A percentile compares a stretch with the other conserved stretches of the same genome.
phyloP scores from a whole-genome alignment of 306 rosid genomes.

The Prunus campanulata region DNA sequence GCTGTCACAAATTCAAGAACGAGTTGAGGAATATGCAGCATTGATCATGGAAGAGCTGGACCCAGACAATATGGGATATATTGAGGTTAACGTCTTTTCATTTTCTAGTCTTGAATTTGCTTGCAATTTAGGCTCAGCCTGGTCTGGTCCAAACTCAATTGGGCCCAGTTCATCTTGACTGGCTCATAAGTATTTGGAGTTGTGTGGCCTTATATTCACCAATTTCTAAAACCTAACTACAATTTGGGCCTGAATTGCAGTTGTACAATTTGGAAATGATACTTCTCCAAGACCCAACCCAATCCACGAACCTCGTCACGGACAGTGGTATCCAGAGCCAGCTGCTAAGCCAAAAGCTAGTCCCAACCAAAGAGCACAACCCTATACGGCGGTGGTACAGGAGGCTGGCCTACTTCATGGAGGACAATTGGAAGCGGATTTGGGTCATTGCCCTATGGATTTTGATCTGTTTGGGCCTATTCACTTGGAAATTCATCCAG shows the following conservation, averaged over 20 bases:
- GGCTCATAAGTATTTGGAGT: too few species aligned
- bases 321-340: slow-evolving; percentile 65
- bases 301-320: slow-evolving; percentile 49
- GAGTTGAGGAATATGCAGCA: slow-evolving; percentile 86
- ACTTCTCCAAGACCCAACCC: slow-evolving; percentile 72
- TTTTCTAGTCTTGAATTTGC: background rate
- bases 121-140: background rate
- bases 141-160: background rate
- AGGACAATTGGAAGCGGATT: slow-evolving; percentile 78
- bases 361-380: slow-evolving; percentile 72
- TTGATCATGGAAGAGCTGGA: slow-evolving; percentile 93
- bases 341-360: slow-evolving; percentile 74
- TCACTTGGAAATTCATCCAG: slow-evolving; percentile 80
- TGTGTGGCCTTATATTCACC: too few species aligned
- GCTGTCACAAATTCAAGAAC: slow-evolving; percentile 73
- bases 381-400: slow-evolving; percentile 51
- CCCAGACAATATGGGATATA: slow-evolving; percentile 65
- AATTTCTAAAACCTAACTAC: rapidly evolving
- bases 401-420: slow-evolving; percentile 49
- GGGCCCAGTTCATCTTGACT: too few species aligned
- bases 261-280: slow-evolving; percentile 79
- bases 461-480: slow-evolving; percentile 56
- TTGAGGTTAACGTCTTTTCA: slow-evolving; percentile 43
- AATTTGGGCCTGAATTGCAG: slow-evolving; percentile 30
- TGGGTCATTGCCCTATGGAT: slow-evolving; percentile 75